Conservation (phyloP, 768 basidiomycete genomes). For the Cystofilobasidium capitatum region DNA sequence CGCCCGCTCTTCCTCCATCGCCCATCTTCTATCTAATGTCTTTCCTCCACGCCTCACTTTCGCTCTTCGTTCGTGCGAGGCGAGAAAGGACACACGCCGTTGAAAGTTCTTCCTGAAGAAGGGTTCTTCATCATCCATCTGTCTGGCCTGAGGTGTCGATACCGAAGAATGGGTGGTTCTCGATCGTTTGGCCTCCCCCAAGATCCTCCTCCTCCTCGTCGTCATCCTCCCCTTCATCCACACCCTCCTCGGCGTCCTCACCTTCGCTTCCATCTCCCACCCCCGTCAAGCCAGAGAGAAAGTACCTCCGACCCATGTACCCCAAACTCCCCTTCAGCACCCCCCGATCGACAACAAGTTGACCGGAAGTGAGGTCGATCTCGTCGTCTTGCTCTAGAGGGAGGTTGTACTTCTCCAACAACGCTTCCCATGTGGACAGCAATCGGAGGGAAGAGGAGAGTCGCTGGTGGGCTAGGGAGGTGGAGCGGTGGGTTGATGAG, state of each 20-base stretch:
- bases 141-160: no score
- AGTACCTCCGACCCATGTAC: neutral
- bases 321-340: neutral
- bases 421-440: neutral
- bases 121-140: no score
- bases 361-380: neutral
- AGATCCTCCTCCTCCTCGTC: neutral
- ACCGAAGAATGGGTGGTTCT: neutral
- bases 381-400: neutral
- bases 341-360: neutral
- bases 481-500: neutral
- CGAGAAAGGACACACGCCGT: no score
- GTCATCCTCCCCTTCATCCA: neutral
- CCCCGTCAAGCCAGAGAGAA: neutral
- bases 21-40: no score
- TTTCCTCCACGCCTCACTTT: no score
- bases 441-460: neutral
- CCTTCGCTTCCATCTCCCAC: neutral
- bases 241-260: neutral
- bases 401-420: neutral
- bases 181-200: neutral
- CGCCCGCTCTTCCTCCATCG: no score
- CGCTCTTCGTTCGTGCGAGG: no score
- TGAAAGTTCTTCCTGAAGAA: no score
- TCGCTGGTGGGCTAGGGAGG: neutral